Base-by-base conservation (phyloP, 306 rosid genomes). In the Corylus avellana region DNA sequence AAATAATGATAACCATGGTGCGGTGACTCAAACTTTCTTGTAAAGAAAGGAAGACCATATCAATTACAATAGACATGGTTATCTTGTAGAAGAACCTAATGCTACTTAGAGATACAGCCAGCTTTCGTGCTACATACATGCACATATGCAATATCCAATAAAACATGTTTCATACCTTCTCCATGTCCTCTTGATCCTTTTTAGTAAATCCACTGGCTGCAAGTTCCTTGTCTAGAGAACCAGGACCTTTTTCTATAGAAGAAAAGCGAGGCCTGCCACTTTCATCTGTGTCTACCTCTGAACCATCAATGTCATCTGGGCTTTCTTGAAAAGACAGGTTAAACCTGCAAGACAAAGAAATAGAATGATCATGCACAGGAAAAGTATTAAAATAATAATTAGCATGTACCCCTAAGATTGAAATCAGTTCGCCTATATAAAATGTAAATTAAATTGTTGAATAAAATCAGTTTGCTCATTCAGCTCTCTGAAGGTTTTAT, bases 171-270 rank as follows among this genome's bases (percentile, higher is more conserved):
- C 66, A 32, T 89, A 92, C 97, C 97, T 89, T 85, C 83, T 90
- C 93, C 68, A 94, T 90, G 76, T 82, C 86, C 77, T 90, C 92
- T 46, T 89, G 97, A 25, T 95, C 92, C 89, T 90, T 92, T 79
- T 79, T 88, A 70, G 91, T 80, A 84, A 94, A 94, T 73, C 98
- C 98, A 86, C 98, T 94, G 78, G 97, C 98, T 77, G 94, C 88
- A 84, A 94, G 94, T 76, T 94, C 98, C 85, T 87, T 92, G 84
- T 94, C 98, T 72, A 94, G 86, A 85, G 69, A 87, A 85, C 89
- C 92, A 80, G 83, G 77, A 59, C 85, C 83, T 86, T 87, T 90
- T 50, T 89, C 85, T 81, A 94, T 89, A 68, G 79, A 77, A 75
- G 92, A 88, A 83, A 94, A 89, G 61, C 87, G 79, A 67, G 90